Evolutionary conservation across 441 rosid species (phyloP).

Genomic region (Syzygium malaccense): DNA sequence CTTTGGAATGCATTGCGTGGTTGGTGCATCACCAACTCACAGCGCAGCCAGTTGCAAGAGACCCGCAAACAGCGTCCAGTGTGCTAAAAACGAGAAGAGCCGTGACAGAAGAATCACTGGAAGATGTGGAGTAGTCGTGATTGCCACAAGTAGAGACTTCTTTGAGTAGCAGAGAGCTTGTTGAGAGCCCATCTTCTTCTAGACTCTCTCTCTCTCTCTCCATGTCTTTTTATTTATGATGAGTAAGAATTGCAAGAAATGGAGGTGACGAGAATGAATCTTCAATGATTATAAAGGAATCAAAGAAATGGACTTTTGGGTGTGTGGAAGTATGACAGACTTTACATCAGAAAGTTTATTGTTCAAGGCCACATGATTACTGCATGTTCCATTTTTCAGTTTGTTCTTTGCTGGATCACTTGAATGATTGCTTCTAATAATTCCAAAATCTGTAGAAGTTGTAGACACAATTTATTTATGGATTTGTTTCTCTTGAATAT

Average conservation of each 20-base stretch:
- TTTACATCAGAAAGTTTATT: neutral
- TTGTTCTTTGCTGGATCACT: neutral
- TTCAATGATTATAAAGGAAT: neutral
- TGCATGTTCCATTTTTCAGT: neutral
- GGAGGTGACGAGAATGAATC: slow-evolving; percentile 1
- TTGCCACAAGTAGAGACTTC: neutral
- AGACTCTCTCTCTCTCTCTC: neutral
- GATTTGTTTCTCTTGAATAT: neutral
- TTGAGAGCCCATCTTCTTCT: slow-evolving; percentile 7
- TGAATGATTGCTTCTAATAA: neutral
- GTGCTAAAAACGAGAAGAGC: slow-evolving; percentile 29
- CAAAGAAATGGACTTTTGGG: neutral
- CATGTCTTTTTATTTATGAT: neutral
- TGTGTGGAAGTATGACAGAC: neutral
- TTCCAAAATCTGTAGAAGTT: neutral
- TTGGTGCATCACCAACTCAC: slow-evolving; percentile 14
- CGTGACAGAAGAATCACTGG: slow-evolving; percentile 23
- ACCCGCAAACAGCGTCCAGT: slow-evolving; percentile 47
- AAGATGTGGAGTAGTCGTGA: neutral
- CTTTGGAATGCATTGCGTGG: neutral
- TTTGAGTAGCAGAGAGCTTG: slow-evolving; percentile 13
- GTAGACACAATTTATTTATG: neutral
- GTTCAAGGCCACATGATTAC: neutral
- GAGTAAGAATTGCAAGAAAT: neutral
- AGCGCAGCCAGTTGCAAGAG: slow-evolving; percentile 41